Base-by-base conservation (phyloP, 2,329 filamentous ascomycete genomes). In the Lasiodiplodia sp. region DNA sequence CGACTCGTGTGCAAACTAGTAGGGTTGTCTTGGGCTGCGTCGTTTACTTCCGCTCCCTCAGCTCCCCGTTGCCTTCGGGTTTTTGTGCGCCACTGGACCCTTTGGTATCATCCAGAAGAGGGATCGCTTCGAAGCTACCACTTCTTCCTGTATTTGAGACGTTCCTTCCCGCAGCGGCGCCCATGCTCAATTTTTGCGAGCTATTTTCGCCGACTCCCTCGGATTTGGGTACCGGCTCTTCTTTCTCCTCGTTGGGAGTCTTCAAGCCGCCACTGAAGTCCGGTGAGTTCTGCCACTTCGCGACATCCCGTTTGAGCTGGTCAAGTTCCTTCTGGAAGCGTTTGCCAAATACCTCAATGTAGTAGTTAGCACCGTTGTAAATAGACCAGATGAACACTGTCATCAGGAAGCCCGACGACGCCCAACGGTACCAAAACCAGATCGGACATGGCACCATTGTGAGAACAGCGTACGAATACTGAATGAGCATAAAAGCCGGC, bases 331-430 rank as follows among this genome's bases (percentile, higher is more conserved):
- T 97, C 83, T 99, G 93, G 85, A 99, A 98, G 2, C 94, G 89
- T 75, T 92, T 97, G 66, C 96, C 96, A 78, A 98, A 99, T 1
- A 98, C 93, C 75, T 99, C 96, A 76, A 99, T 98, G 81, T 99
- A 99, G 80, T 92, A 99, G 0, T 94, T 98, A 21, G 96, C 93
- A 38, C 96, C 96, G 74, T 99, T 99, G 83, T 97, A 96, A 68
- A 97, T 91, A 73, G 93, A 96, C 94, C 94, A 97, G 53, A 89
- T 86, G 76, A 99, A 98, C n/a, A 99, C 90, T 2, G 88, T 82
- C 67, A 91, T 84, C 56, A 99, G 84, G 81, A 97, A 99, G 0
- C 79, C 72, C 2, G 90, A 89, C 51, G 92, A 96, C 0, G 92
- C 90, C 86, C 90, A 93, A 55, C 91, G 89, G 77, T 90, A 96